A percentile compares a stretch with the other conserved stretches of the same genome.
Evolutionary conservation across 1,139 yeast genomes (phyloP).

Genomic region (Saccharomyces hybrid): DNA sequence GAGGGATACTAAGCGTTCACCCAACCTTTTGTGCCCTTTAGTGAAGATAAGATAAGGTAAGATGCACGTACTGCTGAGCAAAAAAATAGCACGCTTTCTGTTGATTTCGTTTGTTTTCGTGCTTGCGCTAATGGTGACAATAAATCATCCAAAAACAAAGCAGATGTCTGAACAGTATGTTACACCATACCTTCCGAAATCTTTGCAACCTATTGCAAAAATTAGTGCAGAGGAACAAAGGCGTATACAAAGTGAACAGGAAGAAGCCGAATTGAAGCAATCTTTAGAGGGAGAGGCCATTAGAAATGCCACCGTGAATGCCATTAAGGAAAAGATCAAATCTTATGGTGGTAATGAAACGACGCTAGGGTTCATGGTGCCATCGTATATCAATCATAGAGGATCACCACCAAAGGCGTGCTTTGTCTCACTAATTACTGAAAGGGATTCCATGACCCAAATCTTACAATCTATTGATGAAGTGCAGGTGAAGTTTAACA

Average conservation of each 20-base stretch:
- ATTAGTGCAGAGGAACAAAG: background rate
- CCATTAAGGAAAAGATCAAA: background rate
- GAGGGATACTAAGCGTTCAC: background rate
- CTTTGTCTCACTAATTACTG: constrained; percentile 53
- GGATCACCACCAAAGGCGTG: constrained; percentile 50
- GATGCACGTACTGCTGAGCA: constrained; percentile 12
- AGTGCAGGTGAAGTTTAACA: constrained; percentile 60
- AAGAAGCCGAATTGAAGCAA: background rate
- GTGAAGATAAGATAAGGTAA: background rate
- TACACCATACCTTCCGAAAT: background rate
- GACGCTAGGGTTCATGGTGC: constrained; percentile 11
- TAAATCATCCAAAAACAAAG: background rate
- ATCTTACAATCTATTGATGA: background rate
- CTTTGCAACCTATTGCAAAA: background rate
- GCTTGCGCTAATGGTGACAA: constrained; percentile 1
- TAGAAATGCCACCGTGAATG: background rate
- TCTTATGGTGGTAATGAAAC: constrained; percentile 4
- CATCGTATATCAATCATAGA: constrained; percentile 11
- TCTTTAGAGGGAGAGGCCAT: background rate
- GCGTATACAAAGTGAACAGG: background rate
- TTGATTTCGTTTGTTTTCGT: constrained; percentile 7
- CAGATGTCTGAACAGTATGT: background rate
- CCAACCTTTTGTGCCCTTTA: background rate
- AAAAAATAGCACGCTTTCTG: constrained; percentile 10
- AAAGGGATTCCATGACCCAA: background rate